These are phyloP conservation scores for Sesbania bispinosa DNA, from an alignment of 306 rosid genomes.

Conservation along the genomic window DNA sequence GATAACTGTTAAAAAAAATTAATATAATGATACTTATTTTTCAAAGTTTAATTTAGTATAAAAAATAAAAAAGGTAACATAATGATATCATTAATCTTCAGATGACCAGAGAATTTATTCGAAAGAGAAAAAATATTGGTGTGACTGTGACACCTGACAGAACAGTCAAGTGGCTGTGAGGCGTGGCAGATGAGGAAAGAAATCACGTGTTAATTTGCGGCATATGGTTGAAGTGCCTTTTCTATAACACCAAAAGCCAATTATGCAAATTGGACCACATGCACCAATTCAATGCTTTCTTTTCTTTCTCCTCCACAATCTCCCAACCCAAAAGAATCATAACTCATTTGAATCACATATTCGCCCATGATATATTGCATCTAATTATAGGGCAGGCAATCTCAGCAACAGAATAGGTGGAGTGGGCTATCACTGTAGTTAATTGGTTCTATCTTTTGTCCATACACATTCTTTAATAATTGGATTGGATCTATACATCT, in stretches of 20 bases:
- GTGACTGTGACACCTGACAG: neutral
- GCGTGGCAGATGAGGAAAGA: neutral
- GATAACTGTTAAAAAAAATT: neutral
- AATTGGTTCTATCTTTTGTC: constrained; percentile 3
- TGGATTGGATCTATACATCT: neutral
- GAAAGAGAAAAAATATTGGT: neutral
- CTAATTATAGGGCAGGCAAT: constrained; percentile 3
- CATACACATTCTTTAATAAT: neutral
- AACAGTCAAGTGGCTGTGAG: neutral
- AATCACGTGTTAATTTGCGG: neutral
- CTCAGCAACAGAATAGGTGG: neutral
- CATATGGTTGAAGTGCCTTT: neutral
- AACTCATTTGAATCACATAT: neutral
- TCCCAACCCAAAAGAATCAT: neutral
- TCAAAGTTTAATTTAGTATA: neutral
- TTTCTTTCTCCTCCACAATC: neutral
- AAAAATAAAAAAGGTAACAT: neutral
- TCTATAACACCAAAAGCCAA: neutral
- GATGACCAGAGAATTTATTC: neutral
- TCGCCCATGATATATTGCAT: neutral
- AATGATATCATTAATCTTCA: neutral
- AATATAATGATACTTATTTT: neutral
- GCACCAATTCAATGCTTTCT: neutral
- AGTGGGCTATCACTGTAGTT: neutral
- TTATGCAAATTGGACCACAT: neutral